Percentiles rank a stretch among this genome's conserved stretches.
phyloP scores from a whole-genome alignment of 371 early-diverging fungal species.

The Mucor sp. region DNA sequence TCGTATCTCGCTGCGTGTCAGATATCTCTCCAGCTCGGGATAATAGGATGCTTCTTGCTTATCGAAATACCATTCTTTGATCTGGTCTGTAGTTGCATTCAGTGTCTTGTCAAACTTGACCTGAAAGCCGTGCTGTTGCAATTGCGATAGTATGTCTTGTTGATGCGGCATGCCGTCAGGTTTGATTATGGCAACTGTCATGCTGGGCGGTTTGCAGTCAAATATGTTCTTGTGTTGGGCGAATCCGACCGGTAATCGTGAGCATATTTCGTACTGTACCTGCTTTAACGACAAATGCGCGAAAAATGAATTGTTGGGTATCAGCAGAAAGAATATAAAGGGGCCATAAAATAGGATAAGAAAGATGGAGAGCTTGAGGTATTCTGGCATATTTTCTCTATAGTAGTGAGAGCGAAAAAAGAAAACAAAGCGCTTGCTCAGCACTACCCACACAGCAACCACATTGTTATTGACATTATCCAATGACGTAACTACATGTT shows the following conservation, averaged over 20 bases:
- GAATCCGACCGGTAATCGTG: background rate
- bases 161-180: constrained; percentile 31
- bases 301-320: constrained; percentile 10
- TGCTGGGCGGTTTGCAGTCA: constrained; percentile 1
- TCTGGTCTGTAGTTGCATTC: constrained; percentile 6
- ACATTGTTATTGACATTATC: no score
- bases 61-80: constrained; percentile 30
- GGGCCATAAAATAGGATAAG: constrained; percentile 7
- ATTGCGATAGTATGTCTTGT: constrained; percentile 9
- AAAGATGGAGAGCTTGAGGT: constrained; percentile 1
- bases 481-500: no score
- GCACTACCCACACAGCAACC: background rate
- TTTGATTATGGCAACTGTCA: constrained; percentile 27
- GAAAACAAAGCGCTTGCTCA: background rate
- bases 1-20: constrained; percentile 25
- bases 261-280: background rate
- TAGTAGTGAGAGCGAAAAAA: background rate
- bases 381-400: background rate
- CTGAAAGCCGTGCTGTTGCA: constrained; percentile 16
- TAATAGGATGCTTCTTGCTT: constrained; percentile 23
- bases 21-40: constrained; percentile 21
- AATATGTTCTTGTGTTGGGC: background rate
- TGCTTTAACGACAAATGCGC: background rate
- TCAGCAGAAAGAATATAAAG: constrained; percentile 1
- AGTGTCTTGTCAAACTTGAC: constrained; percentile 11